Percentiles rank a stretch among this genome's conserved stretches.
Evolutionary conservation across 768 basidiomycete species (phyloP).

Genomic region (Leccinum disarticulatum): DNA sequence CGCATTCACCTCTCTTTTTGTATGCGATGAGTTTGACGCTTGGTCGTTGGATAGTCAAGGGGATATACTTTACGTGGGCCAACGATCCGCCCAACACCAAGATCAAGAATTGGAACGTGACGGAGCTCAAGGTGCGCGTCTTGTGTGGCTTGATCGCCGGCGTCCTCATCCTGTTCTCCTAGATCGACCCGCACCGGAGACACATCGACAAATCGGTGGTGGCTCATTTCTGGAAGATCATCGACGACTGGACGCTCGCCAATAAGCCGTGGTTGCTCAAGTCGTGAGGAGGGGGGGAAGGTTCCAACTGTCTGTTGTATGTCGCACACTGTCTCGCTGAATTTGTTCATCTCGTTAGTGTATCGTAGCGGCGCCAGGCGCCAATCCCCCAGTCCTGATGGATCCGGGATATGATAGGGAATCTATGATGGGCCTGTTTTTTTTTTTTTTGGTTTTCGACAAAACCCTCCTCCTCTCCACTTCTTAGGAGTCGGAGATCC

Average conservation of each 20-base stretch:
- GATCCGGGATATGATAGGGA: too few species aligned
- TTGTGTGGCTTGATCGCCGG: not conserved
- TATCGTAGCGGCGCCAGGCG: not conserved
- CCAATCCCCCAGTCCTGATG: too few species aligned
- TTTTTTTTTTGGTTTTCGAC: too few species aligned
- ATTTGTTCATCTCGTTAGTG: not conserved
- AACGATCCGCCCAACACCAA: constrained; percentile 87
- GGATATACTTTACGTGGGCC: constrained; percentile 92
- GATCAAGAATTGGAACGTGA: constrained; percentile 97
- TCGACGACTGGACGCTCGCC: constrained; percentile 80
- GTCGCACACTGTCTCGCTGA: not conserved
- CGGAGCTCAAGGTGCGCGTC: constrained; percentile 74
- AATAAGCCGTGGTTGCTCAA: constrained; percentile 80
- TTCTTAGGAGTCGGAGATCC: too few species aligned
- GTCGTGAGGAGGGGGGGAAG: constrained; percentile 23
- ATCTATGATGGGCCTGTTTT: too few species aligned
- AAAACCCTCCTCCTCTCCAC: too few species aligned
- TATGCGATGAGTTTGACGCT: not conserved
- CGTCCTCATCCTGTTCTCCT: not conserved
- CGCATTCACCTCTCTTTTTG: not conserved
- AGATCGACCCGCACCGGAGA: constrained; percentile 90
- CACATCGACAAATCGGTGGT: constrained; percentile 95
- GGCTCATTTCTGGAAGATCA: constrained; percentile 91
- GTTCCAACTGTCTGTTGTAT: not conserved
- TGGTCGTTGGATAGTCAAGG: constrained; percentile 68